phyloP scores from a whole-genome alignment of 495 filamentous ascomycete genomes.

The Annulohypoxylon stygium region DNA sequence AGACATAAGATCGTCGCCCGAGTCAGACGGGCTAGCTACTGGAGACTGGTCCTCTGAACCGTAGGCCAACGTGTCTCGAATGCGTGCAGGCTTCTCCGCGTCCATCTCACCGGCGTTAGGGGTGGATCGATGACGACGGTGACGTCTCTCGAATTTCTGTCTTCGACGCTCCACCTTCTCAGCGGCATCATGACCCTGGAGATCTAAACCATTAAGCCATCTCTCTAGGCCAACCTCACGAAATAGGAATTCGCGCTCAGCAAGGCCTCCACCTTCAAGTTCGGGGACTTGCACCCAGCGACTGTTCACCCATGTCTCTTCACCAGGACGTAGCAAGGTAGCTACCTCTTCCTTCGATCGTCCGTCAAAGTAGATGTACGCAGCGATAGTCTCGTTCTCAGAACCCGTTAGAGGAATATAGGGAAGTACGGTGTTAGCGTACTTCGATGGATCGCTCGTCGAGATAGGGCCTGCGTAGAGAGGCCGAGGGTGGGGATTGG shows the following conservation, averaged over 20 bases:
- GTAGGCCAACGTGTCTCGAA: slow-evolving; percentile 76
- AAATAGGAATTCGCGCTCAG: slow-evolving; percentile 97
- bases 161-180: slow-evolving; percentile 89
- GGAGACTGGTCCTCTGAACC: slow-evolving; percentile 79
- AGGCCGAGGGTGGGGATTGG: slow-evolving; percentile 79
- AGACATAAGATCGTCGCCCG: slow-evolving; percentile 79
- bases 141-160: slow-evolving; percentile 88
- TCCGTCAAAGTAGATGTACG: slow-evolving; percentile 99
- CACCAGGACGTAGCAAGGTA: slow-evolving; percentile 89
- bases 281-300: slow-evolving; percentile 95
- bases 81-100: slow-evolving; percentile 58
- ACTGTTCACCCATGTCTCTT: slow-evolving; percentile 99
- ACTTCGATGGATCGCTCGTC: slow-evolving; percentile 57
- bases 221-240: slow-evolving; percentile 95
- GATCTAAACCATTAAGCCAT: slow-evolving; percentile 94
- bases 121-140: slow-evolving; percentile 72
- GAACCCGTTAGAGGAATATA: slow-evolving; percentile 91
- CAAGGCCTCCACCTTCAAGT: slow-evolving; percentile 91
- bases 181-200: slow-evolving; percentile 85
- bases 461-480: slow-evolving; percentile 81
- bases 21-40: slow-evolving; percentile 79
- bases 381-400: slow-evolving; percentile 94
- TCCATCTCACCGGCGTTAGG: slow-evolving; percentile 65
- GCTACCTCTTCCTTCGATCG: slow-evolving; percentile 96
- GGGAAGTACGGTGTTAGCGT: slow-evolving; percentile 74